These are phyloP conservation scores for Berkeleyomyces basicola DNA, from an alignment of 2,329 filamentous ascomycete species.

Conservation along the genomic window DNA sequence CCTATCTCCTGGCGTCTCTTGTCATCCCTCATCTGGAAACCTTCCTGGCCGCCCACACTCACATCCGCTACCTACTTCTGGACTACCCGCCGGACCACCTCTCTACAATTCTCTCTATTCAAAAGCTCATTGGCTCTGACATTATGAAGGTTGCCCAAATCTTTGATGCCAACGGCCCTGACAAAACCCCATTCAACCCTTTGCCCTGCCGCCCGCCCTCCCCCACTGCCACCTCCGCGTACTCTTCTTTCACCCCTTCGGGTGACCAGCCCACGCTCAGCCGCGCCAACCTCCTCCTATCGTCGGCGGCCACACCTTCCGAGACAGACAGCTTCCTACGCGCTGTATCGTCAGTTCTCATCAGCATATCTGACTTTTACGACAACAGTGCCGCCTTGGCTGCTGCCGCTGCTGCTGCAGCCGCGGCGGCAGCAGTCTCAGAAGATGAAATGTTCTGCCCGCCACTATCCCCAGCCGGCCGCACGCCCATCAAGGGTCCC, in stretches of 20 bases:
- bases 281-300: slow-evolving; percentile 40
- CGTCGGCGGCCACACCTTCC: slow-evolving; percentile 34
- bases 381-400: neutral
- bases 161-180: slow-evolving; percentile 26
- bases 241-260: slow-evolving; percentile 15
- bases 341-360: slow-evolving; percentile 33
- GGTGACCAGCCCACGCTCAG: slow-evolving; percentile 24
- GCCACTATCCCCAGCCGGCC: slow-evolving; percentile 14
- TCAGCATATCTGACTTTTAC: slow-evolving; percentile 22
- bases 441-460: slow-evolving; percentile 5
- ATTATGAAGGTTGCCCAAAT: slow-evolving; percentile 43
- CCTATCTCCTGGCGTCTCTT: slow-evolving; percentile 37
- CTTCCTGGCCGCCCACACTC: slow-evolving; percentile 36
- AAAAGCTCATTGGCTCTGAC: slow-evolving; percentile 38
- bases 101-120: slow-evolving; percentile 38
- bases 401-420: neutral
- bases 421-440: neutral
- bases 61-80: slow-evolving; percentile 39
- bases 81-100: slow-evolving; percentile 42
- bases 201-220: slow-evolving; percentile 16
- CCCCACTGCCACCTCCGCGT: slow-evolving; percentile 18
- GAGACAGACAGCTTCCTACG: slow-evolving; percentile 39
- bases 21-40: slow-evolving; percentile 44
- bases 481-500: slow-evolving; percentile 19
- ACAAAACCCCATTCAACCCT: slow-evolving; percentile 8